These are phyloP conservation scores for Myxozyma mucilagina DNA, from an alignment of 805 yeast genomes.

Conservation along the genomic window DNA sequence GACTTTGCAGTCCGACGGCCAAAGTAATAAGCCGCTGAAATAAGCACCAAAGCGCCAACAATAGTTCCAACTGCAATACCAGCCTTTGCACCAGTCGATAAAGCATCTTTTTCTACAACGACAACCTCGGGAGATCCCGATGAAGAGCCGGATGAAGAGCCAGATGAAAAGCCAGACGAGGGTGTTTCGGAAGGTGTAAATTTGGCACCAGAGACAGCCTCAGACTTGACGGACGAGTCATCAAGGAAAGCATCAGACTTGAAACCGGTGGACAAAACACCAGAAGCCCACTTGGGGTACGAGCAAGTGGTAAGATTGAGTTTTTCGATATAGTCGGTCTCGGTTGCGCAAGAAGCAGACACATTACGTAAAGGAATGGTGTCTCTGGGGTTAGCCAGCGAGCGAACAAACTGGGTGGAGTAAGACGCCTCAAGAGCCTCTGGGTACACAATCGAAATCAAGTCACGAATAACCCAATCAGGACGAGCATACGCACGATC, in stretches of 20 bases:
- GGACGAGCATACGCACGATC: neutral
- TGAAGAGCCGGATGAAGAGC: too few relatives aligned
- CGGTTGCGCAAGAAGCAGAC: neutral
- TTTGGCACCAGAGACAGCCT: constrained; percentile 8
- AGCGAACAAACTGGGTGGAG: neutral
- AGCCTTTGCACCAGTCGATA: constrained; percentile 6
- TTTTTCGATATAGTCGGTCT: neutral
- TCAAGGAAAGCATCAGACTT: constrained; percentile 4
- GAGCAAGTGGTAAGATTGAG: constrained; percentile 10
- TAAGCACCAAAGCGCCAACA: constrained; percentile 7
- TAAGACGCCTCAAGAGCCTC: neutral
- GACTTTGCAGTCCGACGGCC: constrained; percentile 7
- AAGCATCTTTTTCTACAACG: neutral
- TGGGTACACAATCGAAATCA: neutral
- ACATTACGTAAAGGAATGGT: constrained; percentile 1
- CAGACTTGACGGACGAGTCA: constrained; percentile 2
- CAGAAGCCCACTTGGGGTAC: constrained; percentile 7
- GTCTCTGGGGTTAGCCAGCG: neutral
- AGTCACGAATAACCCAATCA: neutral
- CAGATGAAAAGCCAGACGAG: too few relatives aligned
- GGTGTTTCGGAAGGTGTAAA: neutral
- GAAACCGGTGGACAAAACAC: neutral
- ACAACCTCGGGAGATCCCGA: neutral
- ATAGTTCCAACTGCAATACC: constrained; percentile 13
- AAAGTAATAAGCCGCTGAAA: neutral